Percentiles rank a stretch among this genome's conserved stretches.
phyloP scores from a whole-genome alignment of 257 asterid genomes.

The Prunella vulgaris region DNA sequence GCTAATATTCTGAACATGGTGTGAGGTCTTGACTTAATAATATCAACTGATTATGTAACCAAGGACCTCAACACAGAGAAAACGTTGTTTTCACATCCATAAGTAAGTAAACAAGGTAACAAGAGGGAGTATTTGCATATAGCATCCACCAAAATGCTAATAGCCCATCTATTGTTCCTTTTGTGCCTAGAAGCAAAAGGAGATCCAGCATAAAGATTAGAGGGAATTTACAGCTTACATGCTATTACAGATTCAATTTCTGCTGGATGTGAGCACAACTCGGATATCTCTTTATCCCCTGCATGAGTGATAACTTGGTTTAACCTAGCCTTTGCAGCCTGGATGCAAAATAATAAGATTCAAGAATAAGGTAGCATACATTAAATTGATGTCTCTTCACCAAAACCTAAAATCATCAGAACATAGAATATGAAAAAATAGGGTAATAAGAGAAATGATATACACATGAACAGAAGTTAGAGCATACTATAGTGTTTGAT shows the following conservation, averaged over 20 bases:
- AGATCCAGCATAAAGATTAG: constrained; percentile 19
- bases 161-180: not conserved
- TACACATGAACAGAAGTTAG: constrained; percentile 1
- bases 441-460: not conserved
- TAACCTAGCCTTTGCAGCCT: constrained; percentile 82
- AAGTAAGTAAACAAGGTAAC: not conserved
- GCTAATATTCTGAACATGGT: constrained; percentile 2
- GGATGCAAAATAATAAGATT: constrained; percentile 31
- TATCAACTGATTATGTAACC: constrained; percentile 15
- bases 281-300: constrained; percentile 61
- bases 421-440: constrained; percentile 10
- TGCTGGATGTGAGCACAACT: constrained; percentile 49
- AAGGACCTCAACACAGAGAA: constrained; percentile 5
- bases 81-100: not conserved
- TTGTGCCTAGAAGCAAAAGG: not conserved
- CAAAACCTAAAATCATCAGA: not conserved
- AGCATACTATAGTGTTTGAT: not conserved
- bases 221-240: constrained; percentile 48
- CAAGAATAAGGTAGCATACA: constrained; percentile 8
- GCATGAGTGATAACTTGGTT: constrained; percentile 69
- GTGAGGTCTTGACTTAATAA: not conserved
- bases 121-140: not conserved
- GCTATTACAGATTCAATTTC: constrained; percentile 44
- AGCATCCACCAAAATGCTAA: constrained; percentile 6
- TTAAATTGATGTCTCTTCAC: constrained; percentile 5